phyloP scores from a whole-genome alignment of 768 basidiomycete genomes.

The Pisolithus orientalis region DNA sequence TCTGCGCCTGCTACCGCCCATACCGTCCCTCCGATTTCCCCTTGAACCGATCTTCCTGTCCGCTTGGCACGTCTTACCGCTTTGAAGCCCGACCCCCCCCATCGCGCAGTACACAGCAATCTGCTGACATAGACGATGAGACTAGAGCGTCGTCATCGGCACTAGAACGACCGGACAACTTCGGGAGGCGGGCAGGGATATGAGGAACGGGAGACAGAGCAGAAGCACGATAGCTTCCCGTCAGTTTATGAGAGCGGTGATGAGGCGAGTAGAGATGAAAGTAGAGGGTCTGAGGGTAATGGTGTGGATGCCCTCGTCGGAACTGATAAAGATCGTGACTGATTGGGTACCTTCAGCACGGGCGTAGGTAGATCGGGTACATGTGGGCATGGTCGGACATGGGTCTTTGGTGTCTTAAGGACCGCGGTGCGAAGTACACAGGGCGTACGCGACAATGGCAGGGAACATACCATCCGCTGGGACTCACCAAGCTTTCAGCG shows the following conservation, averaged over 20 bases:
- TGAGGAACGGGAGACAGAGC: conserved; percentile 22
- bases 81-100: conserved; percentile 22
- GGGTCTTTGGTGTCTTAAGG: background rate
- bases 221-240: conserved; percentile 13
- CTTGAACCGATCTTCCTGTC: conserved; percentile 11
- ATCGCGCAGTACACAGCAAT: conserved; percentile 18
- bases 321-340: conserved; percentile 21
- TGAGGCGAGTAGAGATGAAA: conserved; percentile 11
- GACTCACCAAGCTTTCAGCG: conserved; percentile 59
- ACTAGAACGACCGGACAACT: background rate
- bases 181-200: conserved; percentile 11
- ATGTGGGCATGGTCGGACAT: background rate
- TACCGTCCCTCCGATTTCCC: conserved; percentile 14
- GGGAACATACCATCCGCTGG: conserved; percentile 60
- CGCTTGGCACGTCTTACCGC: conserved; percentile 21
- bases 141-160: conserved; percentile 8
- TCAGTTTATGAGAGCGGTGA: conserved; percentile 3
- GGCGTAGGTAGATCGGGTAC: conserved; percentile 2
- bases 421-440: conserved; percentile 5
- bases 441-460: conserved; percentile 2
- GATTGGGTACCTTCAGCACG: conserved; percentile 15
- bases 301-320: conserved; percentile 22
- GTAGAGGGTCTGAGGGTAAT: conserved; percentile 13
- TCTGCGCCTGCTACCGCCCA: conserved; percentile 17
- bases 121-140: conserved; percentile 16